Evolutionary conservation across 805 yeast species (phyloP), one percentile per base, ranked within the genome.

Genomic region (Candida piceae): DNA sequence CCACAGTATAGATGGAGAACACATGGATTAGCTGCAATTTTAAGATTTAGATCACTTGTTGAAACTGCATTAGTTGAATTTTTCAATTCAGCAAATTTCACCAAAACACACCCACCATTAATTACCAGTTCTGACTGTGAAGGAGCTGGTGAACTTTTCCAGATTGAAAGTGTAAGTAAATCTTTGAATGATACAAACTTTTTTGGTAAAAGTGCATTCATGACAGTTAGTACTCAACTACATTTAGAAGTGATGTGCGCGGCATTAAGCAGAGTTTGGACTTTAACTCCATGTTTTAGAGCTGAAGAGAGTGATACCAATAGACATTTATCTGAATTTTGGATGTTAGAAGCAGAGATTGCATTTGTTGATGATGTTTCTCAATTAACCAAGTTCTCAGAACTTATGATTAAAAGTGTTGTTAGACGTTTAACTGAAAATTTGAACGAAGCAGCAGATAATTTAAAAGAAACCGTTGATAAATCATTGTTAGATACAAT

Each of bases 261-360:
- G 32, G 81, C 96, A 0, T 57, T 89, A 21, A 73, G 78, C 31
- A 65, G 94, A 32, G 97, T 84, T 1, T 93, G 95, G 93, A 78
- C 95, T 0, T 53, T 90, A 17, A 70, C 88, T 0, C 98, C 98
- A 2, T 86, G 96, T 40, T 93, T 93, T 57, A 69, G 99, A 45
- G 97, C 98, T 0, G 99, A 93, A 53, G 74, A 74, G 34, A 83
- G 95, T 39, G 89, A 87, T 53, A 93, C 99, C 0, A 84, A 79
- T 50, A 70, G 98, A 35, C 99, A 93, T 58, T 62, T 93, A 40
- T 75, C 90, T 41, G 99, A 93, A 59, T 93, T 93, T 58, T 93
- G 97, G 97, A 89, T 93, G 97, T 62, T 93, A 3, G 99, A 93
- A 59, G 94, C 88, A 0, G 99, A 93, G 56, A 60, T 87, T 16